Conservation (phyloP, 768 basidiomycete species). For the Thelephora aurantiotincta region DNA sequence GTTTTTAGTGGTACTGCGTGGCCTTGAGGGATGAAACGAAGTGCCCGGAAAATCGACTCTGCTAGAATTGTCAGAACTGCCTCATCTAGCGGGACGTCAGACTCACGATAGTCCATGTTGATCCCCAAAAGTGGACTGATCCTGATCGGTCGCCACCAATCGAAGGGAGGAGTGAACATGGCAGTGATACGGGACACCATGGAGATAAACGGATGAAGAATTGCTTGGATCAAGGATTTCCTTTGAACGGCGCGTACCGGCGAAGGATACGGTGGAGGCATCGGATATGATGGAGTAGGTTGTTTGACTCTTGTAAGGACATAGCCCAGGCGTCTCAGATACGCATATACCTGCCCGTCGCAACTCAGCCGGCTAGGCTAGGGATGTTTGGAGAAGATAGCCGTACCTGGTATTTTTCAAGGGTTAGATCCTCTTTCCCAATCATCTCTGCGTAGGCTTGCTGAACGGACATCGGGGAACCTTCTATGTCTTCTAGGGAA, state of each 20-base stretch:
- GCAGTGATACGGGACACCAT: background rate
- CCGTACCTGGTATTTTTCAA: constrained; percentile 81
- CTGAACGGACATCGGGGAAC: constrained; percentile 79
- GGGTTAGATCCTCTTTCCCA: constrained; percentile 56
- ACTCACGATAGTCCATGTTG: constrained; percentile 39
- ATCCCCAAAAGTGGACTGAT: constrained; percentile 32
- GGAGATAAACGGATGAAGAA: no score
- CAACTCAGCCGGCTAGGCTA: constrained; percentile 1
- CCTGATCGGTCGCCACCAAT: constrained; percentile 58
- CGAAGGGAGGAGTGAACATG: constrained; percentile 21
- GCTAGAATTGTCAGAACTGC: constrained; percentile 4
- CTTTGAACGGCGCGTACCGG: background rate
- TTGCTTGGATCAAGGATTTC: no score
- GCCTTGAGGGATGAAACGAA: constrained; percentile 64
- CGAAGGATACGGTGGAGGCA: constrained; percentile 23
- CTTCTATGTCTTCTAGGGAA: constrained; percentile 24
- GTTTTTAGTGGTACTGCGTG: constrained; percentile 34
- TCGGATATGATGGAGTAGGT: constrained; percentile 39
- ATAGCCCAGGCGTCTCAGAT: constrained; percentile 87
- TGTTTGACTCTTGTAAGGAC: constrained; percentile 64
- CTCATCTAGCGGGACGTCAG: background rate
- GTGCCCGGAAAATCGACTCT: constrained; percentile 56
- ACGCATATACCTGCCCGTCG: constrained; percentile 65
- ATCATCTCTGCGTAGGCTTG: constrained; percentile 84
- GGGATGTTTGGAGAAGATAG: background rate